Conservation (phyloP, 2,329 filamentous ascomycete genomes). For the Claviceps humidiphila region DNA sequence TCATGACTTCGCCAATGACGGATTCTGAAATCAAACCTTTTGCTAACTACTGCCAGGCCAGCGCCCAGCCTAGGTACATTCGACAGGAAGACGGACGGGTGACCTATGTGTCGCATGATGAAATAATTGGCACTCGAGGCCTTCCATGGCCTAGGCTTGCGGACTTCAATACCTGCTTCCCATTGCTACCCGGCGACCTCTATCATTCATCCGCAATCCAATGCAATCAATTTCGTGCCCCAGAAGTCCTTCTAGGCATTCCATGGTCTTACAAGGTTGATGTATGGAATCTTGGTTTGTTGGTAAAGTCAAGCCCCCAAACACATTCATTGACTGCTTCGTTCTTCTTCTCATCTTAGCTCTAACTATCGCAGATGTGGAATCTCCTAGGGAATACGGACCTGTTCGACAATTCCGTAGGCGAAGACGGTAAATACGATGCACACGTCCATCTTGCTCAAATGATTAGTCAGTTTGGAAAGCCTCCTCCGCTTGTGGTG, state of each 20-base stretch:
- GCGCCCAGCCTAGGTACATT: background rate
- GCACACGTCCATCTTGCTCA: slow-evolving; percentile 12
- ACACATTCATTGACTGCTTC: background rate
- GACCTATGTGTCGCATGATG: too few species aligned
- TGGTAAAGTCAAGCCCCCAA: slow-evolving; percentile 3
- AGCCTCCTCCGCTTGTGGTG: slow-evolving; percentile 6
- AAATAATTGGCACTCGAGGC: too few species aligned
- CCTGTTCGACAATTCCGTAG: slow-evolving; percentile 8
- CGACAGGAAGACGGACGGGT: background rate
- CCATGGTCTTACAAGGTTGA: slow-evolving; percentile 8
- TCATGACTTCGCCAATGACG: slow-evolving; percentile 4
- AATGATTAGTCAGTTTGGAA: slow-evolving; percentile 10
- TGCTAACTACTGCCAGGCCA: background rate
- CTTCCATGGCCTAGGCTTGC: background rate
- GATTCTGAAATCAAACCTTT: too few species aligned
- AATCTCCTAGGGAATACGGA: background rate
- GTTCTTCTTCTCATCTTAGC: background rate
- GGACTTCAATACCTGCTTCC: background rate
- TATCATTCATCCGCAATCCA: slow-evolving; percentile 10
- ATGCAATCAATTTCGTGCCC: slow-evolving; percentile 11
- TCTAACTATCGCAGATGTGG: slow-evolving; percentile 6
- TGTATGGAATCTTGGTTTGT: slow-evolving; percentile 12
- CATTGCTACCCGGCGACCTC: background rate
- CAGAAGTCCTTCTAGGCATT: slow-evolving; percentile 7
- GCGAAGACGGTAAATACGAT: slow-evolving; percentile 11